These are phyloP conservation scores for Citrus reticulata DNA, from an alignment of 345 rosid species.

Conservation along the genomic window DNA sequence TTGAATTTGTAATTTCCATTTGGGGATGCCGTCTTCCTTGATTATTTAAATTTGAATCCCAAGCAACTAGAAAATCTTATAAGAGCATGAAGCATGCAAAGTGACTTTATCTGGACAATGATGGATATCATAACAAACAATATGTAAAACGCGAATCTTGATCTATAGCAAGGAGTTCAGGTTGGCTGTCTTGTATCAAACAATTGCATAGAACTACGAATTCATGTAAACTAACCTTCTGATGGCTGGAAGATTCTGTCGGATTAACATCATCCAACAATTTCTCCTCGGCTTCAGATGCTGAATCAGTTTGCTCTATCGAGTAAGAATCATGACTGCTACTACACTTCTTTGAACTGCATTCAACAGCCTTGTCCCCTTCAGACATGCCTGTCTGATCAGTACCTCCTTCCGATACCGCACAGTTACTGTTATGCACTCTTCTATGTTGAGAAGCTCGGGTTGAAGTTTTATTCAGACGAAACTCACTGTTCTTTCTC, in stretches of 20 bases:
- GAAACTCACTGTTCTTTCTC: constrained; percentile 60
- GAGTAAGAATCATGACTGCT: constrained; percentile 54
- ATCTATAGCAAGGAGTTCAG: neutral
- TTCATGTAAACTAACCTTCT: constrained; percentile 35
- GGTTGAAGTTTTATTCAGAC: constrained; percentile 18
- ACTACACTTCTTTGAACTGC: constrained; percentile 28
- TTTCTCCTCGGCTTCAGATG: constrained; percentile 48
- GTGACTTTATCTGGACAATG: neutral
- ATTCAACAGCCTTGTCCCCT: constrained; percentile 29
- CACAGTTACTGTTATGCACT: constrained; percentile 13
- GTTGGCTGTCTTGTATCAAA: neutral
- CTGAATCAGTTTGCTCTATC: constrained; percentile 39
- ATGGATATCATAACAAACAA: neutral
- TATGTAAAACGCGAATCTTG: neutral
- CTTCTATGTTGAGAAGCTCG: constrained; percentile 24
- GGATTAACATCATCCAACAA: constrained; percentile 21
- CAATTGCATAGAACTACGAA: neutral
- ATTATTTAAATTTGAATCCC: neutral
- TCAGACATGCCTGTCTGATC: constrained; percentile 28
- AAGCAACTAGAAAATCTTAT: neutral
- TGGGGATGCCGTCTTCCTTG: neutral
- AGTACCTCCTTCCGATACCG: constrained; percentile 23
- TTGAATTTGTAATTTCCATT: neutral
- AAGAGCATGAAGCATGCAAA: neutral
- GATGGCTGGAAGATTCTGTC: constrained; percentile 45